Base-by-base conservation (phyloP, 192 early-diverging fungal genomes). In the Cetraspora pellucida region DNA sequence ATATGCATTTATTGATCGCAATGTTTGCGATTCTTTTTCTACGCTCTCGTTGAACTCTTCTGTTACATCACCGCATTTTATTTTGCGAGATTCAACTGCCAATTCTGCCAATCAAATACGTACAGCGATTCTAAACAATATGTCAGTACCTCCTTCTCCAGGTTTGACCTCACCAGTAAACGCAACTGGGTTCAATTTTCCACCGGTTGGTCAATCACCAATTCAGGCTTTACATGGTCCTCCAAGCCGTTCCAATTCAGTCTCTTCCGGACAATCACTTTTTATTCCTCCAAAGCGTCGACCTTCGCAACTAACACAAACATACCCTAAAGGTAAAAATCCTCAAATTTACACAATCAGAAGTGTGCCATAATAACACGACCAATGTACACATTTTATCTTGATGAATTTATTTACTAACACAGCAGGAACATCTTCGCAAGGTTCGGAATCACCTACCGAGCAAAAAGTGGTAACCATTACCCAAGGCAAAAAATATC, bases 401-500 rank as follows among this genome's bases (percentile, higher is more conserved):
- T 37, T 37, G 37, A 37, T 37, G 7, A 1, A 6, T 37, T 37
- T 37, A 7, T 37, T 37, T 6, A 37, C 37, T 37, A 7, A 37
- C 7, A 37, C 37, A 37, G 37, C 37, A 37, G 37, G 37, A 37
- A 1, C 37, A 21, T 30, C 60, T 10, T 11, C 14, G 28, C 54
- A 60, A 23, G 59, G 30, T 8, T 16, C 45, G 3, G 30, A 65
- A 13, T 65, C 63, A 16, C 63, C 74, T 23, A 64, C 58, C 46
- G 58, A 61, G 9, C 63, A 27, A 44, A 65, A 30, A 67, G 55
- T n/a, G 21, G 21, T 59, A 5, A 59, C 16, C 9, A 76, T 76
- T 10, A 66, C 74, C n/a, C 54, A 54, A 54, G 63, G 74, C 5
- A 76, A 76, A 55, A 76, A 54, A 66, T 76, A 58, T 54, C 63